Evolutionary conservation across 805 yeast species (phyloP).

Genomic region (Metschnikowia baotianmanensis): DNA sequence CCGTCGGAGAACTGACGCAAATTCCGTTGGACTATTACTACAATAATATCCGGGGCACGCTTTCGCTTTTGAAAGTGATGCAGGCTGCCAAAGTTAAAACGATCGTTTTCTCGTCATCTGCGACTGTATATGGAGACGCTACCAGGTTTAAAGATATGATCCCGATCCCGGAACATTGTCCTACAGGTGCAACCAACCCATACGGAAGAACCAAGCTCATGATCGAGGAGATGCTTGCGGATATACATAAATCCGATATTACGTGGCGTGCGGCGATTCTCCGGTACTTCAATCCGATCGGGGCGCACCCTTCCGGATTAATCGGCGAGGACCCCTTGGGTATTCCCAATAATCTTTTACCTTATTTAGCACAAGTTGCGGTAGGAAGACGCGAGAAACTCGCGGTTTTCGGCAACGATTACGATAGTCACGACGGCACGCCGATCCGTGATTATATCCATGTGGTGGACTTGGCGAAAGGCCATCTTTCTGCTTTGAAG

Average conservation of each 20-base stretch:
- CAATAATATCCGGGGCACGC: conserved; percentile 65
- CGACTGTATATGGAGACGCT: conserved; percentile 83
- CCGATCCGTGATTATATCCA: conserved; percentile 82
- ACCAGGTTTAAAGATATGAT: conserved; percentile 68
- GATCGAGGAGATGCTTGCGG: conserved; percentile 61
- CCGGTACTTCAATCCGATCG: conserved; percentile 81
- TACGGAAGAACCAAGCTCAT: conserved; percentile 71
- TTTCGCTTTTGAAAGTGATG: conserved; percentile 56
- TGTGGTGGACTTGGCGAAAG: conserved; percentile 75
- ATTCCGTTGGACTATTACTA: conserved; percentile 68
- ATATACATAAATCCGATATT: conserved; percentile 46
- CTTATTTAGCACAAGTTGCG: conserved; percentile 76
- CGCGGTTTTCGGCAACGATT: conserved; percentile 70
- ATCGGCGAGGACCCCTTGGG: conserved; percentile 83
- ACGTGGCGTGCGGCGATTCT: conserved; percentile 57
- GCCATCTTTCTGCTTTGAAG: conserved; percentile 69
- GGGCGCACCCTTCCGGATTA: conserved; percentile 79
- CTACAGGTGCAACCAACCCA: conserved; percentile 72
- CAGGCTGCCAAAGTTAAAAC: conserved; percentile 43
- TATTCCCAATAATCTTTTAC: conserved; percentile 72
- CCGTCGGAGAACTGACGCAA: conserved; percentile 73
- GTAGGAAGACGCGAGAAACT: conserved; percentile 65
- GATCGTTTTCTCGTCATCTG: conserved; percentile 73
- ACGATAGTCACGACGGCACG: conserved; percentile 71
- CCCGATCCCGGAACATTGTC: conserved; percentile 78